Conservation (phyloP, 306 rosid species). For the Argentina anserina region DNA sequence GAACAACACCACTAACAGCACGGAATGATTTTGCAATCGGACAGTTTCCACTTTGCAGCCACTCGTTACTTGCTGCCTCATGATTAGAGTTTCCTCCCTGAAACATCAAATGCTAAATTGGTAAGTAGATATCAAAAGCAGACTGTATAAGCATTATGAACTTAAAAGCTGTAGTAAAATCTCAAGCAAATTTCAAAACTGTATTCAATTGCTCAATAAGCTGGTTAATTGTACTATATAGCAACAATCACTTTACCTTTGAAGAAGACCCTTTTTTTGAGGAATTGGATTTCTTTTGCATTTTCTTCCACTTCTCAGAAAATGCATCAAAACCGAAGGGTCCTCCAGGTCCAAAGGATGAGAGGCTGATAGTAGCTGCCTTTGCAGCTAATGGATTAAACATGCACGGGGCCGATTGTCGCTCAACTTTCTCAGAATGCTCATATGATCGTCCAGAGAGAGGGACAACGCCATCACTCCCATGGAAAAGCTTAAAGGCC, state of each 20-base stretch:
- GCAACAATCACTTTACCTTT: slow-evolving; percentile 43
- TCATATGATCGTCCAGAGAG: slow-evolving; percentile 59
- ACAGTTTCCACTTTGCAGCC: slow-evolving; percentile 86
- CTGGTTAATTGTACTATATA: not conserved
- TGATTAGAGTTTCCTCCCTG: slow-evolving; percentile 77
- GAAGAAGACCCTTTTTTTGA: slow-evolving; percentile 72
- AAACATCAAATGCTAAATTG: slow-evolving; percentile 15
- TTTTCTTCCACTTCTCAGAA: slow-evolving; percentile 70
- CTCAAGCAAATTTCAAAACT: not conserved
- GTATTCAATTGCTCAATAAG: not conserved
- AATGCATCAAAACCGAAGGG: slow-evolving; percentile 83
- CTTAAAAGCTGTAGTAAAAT: not conserved
- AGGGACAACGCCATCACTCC: slow-evolving; percentile 93
- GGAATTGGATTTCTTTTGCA: slow-evolving; percentile 66
- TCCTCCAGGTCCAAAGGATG: slow-evolving; percentile 91
- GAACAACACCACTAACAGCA: slow-evolving; percentile 80
- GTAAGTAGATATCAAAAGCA: not conserved
- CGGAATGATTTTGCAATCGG: slow-evolving; percentile 93
- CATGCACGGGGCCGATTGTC: slow-evolving; percentile 44
- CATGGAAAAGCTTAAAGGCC: slow-evolving; percentile 96
- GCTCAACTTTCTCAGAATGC: slow-evolving; percentile 45
- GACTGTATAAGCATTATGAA: not conserved
- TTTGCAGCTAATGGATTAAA: slow-evolving; percentile 95
- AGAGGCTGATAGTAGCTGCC: slow-evolving; percentile 96
- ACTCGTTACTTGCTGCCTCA: slow-evolving; percentile 75